Percentiles rank a stretch among this genome's conserved stretches.
phyloP scores from a whole-genome alignment of 225 moss, liverwort and hornwort genomes.

The Bryoerythrophyllum caledonicum region DNA sequence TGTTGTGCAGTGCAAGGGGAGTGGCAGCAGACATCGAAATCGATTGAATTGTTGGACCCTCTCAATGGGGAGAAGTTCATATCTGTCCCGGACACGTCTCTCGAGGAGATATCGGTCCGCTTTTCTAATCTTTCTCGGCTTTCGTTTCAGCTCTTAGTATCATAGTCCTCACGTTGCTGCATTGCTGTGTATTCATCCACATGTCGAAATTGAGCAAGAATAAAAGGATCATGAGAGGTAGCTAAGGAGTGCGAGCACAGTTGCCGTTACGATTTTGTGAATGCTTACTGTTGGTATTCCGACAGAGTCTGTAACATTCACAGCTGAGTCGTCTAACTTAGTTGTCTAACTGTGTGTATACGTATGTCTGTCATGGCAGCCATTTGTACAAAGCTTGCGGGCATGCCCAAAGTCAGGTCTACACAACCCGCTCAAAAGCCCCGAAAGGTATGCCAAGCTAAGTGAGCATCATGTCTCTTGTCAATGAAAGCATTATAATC shows the following conservation, averaged over 20 bases:
- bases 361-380: slow-evolving; percentile 51
- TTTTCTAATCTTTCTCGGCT: neutral
- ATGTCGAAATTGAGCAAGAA: slow-evolving; percentile 7
- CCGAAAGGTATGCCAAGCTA: slow-evolving; percentile 72
- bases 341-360: slow-evolving; percentile 15
- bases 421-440: slow-evolving; percentile 94
- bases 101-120: slow-evolving; percentile 54
- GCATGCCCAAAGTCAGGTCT: slow-evolving; percentile 94
- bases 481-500: neutral
- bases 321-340: neutral
- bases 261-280: neutral
- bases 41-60: slow-evolving; percentile 75
- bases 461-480: neutral
- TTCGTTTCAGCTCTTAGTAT: slow-evolving; percentile 7
- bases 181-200: neutral
- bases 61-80: slow-evolving; percentile 86
- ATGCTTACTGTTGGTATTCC: neutral
- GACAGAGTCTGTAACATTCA: neutral
- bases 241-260: neutral
- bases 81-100: slow-evolving; percentile 76
- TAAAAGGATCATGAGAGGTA: slow-evolving; percentile 4
- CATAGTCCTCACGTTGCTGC: neutral
- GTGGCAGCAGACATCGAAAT: slow-evolving; percentile 74
- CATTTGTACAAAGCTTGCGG: slow-evolving; percentile 77
- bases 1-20: slow-evolving; percentile 70